Percentiles rank a stretch among this genome's conserved stretches.
phyloP scores from a whole-genome alignment of 129 eudicot species.

The Escallonia rubra region DNA sequence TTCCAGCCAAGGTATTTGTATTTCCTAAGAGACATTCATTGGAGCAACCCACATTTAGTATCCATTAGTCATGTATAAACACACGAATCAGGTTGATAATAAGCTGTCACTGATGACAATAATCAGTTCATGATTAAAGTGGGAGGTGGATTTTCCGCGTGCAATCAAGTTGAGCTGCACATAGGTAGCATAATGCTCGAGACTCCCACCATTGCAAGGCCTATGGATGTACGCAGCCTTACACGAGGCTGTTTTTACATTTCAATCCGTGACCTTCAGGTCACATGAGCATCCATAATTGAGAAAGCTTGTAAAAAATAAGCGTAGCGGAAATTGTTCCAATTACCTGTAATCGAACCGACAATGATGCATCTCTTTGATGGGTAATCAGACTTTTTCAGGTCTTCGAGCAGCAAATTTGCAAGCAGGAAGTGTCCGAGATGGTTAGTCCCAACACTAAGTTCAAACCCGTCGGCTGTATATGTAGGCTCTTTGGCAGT shows the following conservation, averaged over 20 bases:
- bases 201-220: too few species aligned
- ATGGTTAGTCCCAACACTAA: constrained; percentile 85
- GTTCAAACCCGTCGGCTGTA: constrained; percentile 89
- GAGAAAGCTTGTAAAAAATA: too few species aligned
- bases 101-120: too few species aligned
- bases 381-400: constrained; percentile 82
- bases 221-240: too few species aligned
- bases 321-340: neutral
- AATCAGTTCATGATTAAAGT: too few species aligned
- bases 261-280: too few species aligned
- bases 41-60: neutral
- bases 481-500: constrained; percentile 79
- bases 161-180: neutral
- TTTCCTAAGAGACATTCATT: constrained; percentile 38
- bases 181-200: neutral
- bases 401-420: constrained; percentile 59
- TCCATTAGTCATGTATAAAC: neutral
- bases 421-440: constrained; percentile 79
- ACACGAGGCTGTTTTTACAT: too few species aligned
- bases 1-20: constrained; percentile 75
- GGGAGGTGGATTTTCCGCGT: neutral
- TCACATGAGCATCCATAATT: too few species aligned
- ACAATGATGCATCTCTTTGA: constrained; percentile 71
- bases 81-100: neutral
- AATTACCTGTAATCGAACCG: constrained; percentile 59